These are phyloP conservation scores for Aspergillus coremiiformis DNA, from an alignment of 495 filamentous ascomycete species.

Conservation along the genomic window DNA sequence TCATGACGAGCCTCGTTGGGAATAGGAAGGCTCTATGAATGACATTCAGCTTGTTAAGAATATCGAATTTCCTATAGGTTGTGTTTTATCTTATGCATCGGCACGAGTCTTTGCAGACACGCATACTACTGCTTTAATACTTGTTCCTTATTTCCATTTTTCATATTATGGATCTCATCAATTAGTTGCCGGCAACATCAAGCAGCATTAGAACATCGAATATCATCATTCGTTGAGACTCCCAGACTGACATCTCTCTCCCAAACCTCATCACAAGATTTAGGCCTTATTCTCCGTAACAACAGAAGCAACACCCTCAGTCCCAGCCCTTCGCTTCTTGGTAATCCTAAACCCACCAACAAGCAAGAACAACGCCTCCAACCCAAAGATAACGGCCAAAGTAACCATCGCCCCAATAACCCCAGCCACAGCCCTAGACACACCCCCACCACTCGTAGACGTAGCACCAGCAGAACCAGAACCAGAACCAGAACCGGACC, in stretches of 20 bases:
- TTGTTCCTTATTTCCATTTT: too few species aligned
- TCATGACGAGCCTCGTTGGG: background rate
- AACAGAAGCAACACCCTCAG: conserved; percentile 4
- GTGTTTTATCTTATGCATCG: background rate
- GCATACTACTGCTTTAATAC: too few species aligned
- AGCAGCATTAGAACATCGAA: background rate
- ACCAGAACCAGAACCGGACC: conserved; percentile 7
- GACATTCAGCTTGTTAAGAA: too few species aligned
- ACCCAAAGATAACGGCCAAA: conserved; percentile 44
- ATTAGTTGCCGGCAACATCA: background rate
- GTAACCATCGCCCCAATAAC: conserved; percentile 60
- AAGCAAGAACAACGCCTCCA: conserved; percentile 38
- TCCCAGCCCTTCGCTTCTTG: conserved; percentile 25
- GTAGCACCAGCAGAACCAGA: conserved; percentile 10
- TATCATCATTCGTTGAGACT: background rate
- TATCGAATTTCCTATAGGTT: background rate
- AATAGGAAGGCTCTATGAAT: background rate
- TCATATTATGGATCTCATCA: background rate
- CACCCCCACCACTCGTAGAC: conserved; percentile 14
- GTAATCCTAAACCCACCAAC: conserved; percentile 36
- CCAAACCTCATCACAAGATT: background rate
- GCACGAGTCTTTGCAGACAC: too few species aligned
- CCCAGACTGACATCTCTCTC: background rate
- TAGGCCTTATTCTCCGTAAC: conserved; percentile 11
- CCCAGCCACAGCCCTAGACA: conserved; percentile 41